A percentile compares a stretch with the other conserved stretches of the same genome.
Conservation (phyloP, 331 rosid genomes). For the Prunus yedoensis region DNA sequence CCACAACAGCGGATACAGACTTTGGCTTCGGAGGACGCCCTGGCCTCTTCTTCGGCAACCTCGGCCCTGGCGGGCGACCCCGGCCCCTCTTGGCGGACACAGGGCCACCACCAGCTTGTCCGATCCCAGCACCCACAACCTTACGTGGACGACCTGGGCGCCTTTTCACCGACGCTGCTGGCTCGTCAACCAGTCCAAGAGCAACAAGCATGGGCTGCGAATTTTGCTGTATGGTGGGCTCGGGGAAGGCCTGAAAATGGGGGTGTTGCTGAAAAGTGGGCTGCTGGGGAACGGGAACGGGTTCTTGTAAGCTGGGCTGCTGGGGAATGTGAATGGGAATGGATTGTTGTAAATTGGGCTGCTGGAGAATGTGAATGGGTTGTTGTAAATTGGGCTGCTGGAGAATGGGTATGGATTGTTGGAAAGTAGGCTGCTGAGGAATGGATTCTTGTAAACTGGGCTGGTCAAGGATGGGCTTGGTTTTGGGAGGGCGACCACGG, state of each 20-base stretch:
- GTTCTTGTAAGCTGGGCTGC: background rate
- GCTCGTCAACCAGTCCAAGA: slow-evolving; percentile 66
- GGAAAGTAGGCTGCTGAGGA: background rate
- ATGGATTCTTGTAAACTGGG: slow-evolving; percentile 13
- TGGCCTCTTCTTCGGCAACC: slow-evolving; percentile 24
- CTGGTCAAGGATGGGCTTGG: slow-evolving; percentile 18
- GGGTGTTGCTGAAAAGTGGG: background rate
- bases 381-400: slow-evolving; percentile 14
- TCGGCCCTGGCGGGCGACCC: slow-evolving; percentile 56
- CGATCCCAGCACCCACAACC: background rate
- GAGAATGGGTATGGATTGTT: background rate
- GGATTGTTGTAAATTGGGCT: slow-evolving; percentile 21
- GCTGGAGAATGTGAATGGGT: background rate
- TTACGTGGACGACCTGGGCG: slow-evolving; percentile 62
- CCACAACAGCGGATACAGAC: slow-evolving; percentile 27
- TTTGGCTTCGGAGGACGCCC: slow-evolving; percentile 60
- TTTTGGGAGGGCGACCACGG: slow-evolving; percentile 73
- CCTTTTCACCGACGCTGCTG: slow-evolving; percentile 16
- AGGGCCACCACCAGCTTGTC: slow-evolving; percentile 10
- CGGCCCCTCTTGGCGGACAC: slow-evolving; percentile 31
- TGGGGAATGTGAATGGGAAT: no score
- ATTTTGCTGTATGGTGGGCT: slow-evolving; percentile 13
- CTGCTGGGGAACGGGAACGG: slow-evolving; percentile 9
- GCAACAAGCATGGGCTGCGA: slow-evolving; percentile 53
- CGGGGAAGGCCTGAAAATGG: background rate